Base-by-base conservation (phyloP, 345 rosid genomes). In the Camelina laxa region DNA sequence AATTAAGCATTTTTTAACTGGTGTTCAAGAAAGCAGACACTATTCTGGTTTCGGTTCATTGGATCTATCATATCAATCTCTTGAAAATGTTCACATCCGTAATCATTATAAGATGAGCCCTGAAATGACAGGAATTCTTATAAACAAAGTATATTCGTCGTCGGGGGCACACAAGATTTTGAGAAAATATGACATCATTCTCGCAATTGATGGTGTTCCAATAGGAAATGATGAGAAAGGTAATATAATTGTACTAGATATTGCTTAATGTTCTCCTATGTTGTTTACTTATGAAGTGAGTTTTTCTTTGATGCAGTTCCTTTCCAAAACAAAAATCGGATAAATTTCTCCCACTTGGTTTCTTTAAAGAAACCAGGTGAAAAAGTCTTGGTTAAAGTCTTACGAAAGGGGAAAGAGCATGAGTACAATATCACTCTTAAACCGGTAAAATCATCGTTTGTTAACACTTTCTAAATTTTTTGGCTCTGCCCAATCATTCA, bases 291-390 rank as follows among this genome's bases (percentile, higher is more conserved):
- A 6, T 41, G 45, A 41, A 41, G 45, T 41, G n/a, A 41, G 45
- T 13, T 41, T 41, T 13, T 41, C n/a, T 41, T 41, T 41, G 45
- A 41, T 41, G 45, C n/a, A 41, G 45, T 41, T 41, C 45, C 45
- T 41, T 41, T 41, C 15, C 45, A 41, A 41, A 41, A 41, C 45
- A 12, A 41, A 13, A 57, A 84, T 70, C 85, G 90, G 51, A 87
- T 91, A 68, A 77, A 89, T 65, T 87, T 80, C 77, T 88, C 77
- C 82, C 89, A 89, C 64, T 72, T 91, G 80, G 87, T 87, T 70
- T 89, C 93, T 20, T 86, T 89, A 90, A 91, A 91, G 85, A 91
- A 88, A 83, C 89, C 89, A 35, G 54, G 81, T 60, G 95, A 89
- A 76, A 84, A 78, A 12, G 84, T 84, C 22, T 12, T 72, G 50